phyloP scores from a whole-genome alignment of 2,329 filamentous ascomycete genomes.

The Sarocladium brachiariae region DNA sequence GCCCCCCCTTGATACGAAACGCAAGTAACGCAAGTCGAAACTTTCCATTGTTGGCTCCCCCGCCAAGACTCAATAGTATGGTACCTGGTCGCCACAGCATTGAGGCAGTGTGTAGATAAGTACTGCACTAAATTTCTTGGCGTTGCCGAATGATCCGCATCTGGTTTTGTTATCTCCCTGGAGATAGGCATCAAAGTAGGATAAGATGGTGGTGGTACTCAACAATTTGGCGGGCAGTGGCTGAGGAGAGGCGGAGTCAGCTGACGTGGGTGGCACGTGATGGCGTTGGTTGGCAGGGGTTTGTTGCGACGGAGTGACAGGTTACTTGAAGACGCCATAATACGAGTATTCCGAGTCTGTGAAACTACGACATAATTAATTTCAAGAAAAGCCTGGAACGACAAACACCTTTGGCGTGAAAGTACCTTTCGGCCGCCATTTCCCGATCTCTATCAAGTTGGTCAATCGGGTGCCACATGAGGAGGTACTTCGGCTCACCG shows the following conservation, averaged over 20 bases:
- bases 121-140: conserved; percentile 4
- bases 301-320: too few species aligned
- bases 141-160: not conserved
- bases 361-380: too few species aligned
- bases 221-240: not conserved
- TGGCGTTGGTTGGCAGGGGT: too few species aligned
- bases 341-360: too few species aligned
- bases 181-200: too few species aligned
- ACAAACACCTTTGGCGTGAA: too few species aligned
- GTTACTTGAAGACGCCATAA: too few species aligned
- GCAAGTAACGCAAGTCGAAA: too few species aligned
- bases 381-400: too few species aligned
- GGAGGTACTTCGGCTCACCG: not conserved
- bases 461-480: not conserved
- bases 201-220: not conserved
- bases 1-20: too few species aligned
- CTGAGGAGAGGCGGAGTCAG: too few species aligned
- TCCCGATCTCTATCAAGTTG: not conserved
- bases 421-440: not conserved
- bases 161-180: not conserved
- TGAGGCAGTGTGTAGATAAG: not conserved
- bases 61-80: conserved; percentile 6
- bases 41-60: not conserved
- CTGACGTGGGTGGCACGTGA: too few species aligned
- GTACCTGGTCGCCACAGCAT: not conserved